Base-by-base conservation (phyloP, 805 yeast species). In the Schizosaccharomyces pombe region DNA sequence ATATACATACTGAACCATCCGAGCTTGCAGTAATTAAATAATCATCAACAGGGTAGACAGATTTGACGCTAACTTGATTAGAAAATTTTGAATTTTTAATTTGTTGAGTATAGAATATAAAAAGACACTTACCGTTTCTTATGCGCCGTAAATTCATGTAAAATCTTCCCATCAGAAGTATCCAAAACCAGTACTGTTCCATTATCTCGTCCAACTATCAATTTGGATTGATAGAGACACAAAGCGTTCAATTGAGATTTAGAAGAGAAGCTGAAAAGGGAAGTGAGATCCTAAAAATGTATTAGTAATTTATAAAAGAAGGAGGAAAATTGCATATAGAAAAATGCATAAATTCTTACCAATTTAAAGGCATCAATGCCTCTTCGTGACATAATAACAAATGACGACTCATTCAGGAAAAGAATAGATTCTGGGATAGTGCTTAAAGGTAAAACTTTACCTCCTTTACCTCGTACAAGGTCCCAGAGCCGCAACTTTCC, bases 401-500 rank as follows among this genome's bases (percentile, higher is more conserved):
- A 43, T 14, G 49, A 22, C 16, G 28, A 19, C 6, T 43, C 49
- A 12, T 43, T 43, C 2, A 43, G 30, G n/a, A 43, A 43, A 14
- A 22, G 30, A 19, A 43, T 26, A 4, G 16, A 19, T 49, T 49
- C 53, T 9, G 33, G 33, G 19, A 19, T 28, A 16, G 14, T 12
- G 11, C 16, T 14, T 19, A 49, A 28, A 19, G 33, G 33, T 2
- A 31, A 19, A 9, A 49, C 39, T 26, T 49, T 49, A 12, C 39
- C 33, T 26, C 39, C 53, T 49, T 32, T 49, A 32, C 53, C 53
- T 12, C 39, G 34, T 16, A 49, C 32, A 14, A 91, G 71, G 64
- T 91, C 91, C 98, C 98, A 91, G 56, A 91, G 72, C 62, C 89
- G 73, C 37, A 91, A 73, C 5, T 94, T 82, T 58, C 76, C 76